Evolutionary conservation across 2,329 filamentous ascomycete species (phyloP), one percentile per base, ranked within the genome.

Genomic region (Rhinocladiella mackenziei): DNA sequence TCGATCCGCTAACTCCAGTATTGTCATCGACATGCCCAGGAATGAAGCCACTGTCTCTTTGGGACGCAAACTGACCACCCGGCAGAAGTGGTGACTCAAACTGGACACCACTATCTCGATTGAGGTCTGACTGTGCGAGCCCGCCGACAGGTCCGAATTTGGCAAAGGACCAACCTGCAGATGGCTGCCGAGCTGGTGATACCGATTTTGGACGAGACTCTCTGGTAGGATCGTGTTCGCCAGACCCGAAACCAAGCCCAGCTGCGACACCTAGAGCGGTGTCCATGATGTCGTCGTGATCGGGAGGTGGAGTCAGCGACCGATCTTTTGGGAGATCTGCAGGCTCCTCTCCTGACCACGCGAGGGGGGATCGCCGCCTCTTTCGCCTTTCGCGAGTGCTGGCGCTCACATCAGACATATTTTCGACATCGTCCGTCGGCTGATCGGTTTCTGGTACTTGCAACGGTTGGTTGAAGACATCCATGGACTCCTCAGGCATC

Each of bases 31-130:
- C 43, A 10, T 57, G 56, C 19, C 54, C 60, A 37, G 63, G 59
- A 38, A 68, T 61, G 45, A 72, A 70, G 6, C 66, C 66, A 56
- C 67, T 73, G 48, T 74, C 68, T 50, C 68, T 62, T 36, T 56
- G 39, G 43, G 43, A 38, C 18, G 42, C 14, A 25, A 44, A 51
- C 2, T 38, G 45, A 8, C 60, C 57, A 28, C 52, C 51, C 31
- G 61, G 52, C 20, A 65, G 48, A 25, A 65, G 56, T 29, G 68
- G 65, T 38, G 71, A 68, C 55, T 73, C 71, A 48, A 62, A 63
- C 50, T 69, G 64, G 49, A 70, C 62, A 51, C 63, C 70, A 51
- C 66, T 70, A 46, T 73, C 70, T 48, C 70, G 66, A 59, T 67
- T 54, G n/a, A 33, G 19, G 8, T 47, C 48, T 30, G 33, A 14